Evolutionary conservation across 441 rosid species (phyloP).

Genomic region (Erodium moschatum): DNA sequence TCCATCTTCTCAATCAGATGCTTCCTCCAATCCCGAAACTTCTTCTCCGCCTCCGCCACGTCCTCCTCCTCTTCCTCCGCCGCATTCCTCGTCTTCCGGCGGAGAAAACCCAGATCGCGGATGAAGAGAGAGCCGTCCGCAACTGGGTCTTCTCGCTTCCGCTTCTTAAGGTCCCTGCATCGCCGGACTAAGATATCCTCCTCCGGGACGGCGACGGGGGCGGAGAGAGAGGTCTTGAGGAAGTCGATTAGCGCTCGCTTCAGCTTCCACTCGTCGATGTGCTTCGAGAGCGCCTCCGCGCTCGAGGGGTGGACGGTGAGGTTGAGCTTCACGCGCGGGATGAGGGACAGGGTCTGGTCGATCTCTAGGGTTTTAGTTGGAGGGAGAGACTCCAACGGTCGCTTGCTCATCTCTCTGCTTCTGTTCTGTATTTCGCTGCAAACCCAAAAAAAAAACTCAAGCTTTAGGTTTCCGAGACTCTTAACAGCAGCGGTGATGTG

Average conservation of each 20-base stretch:
- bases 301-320: slow-evolving; percentile 51
- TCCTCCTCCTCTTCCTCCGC: slow-evolving; percentile 9
- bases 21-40: slow-evolving; percentile 62
- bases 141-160: slow-evolving; percentile 79
- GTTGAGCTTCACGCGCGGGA: slow-evolving; percentile 59
- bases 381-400: slow-evolving; percentile 45
- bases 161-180: slow-evolving; percentile 69
- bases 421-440: background rate
- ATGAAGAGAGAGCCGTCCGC: slow-evolving; percentile 62
- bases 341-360: slow-evolving; percentile 50
- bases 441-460: too few species aligned
- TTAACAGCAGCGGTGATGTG: background rate
- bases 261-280: slow-evolving; percentile 87
- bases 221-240: slow-evolving; percentile 46
- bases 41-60: slow-evolving; percentile 28
- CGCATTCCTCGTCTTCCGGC: slow-evolving; percentile 17
- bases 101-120: slow-evolving; percentile 69
- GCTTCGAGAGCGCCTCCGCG: slow-evolving; percentile 39
- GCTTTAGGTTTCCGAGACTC: background rate
- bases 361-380: slow-evolving; percentile 58
- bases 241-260: slow-evolving; percentile 61
- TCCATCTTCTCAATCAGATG: slow-evolving; percentile 61
- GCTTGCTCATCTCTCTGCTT: slow-evolving; percentile 16
- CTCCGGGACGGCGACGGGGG: slow-evolving; percentile 45
- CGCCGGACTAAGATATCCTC: slow-evolving; percentile 59